A percentile compares a stretch with the other conserved stretches of the same genome.
phyloP scores from a whole-genome alignment of 345 rosid species.

The Populus pruinosa region DNA sequence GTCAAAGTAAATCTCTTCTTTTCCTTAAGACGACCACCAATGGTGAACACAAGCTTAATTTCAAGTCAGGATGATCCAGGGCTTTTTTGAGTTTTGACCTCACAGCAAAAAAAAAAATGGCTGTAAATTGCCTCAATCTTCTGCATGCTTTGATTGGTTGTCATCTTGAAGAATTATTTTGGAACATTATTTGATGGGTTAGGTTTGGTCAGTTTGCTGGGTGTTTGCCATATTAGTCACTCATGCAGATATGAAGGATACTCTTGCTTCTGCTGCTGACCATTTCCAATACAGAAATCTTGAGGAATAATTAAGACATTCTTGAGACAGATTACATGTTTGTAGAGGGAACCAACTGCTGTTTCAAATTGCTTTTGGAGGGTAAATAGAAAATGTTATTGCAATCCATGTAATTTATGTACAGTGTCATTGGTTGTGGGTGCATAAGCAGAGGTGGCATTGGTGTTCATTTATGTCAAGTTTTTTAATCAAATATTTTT shows the following conservation, averaged over 20 bases:
- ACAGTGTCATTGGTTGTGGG: slow-evolving; percentile 21
- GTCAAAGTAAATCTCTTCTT: slow-evolving; percentile 9
- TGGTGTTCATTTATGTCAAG: not conserved
- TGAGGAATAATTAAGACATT: slow-evolving; percentile 24
- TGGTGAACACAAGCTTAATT: slow-evolving; percentile 18
- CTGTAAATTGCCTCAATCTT: not conserved
- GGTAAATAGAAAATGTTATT: slow-evolving; percentile 22
- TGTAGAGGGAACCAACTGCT: slow-evolving; percentile 35
- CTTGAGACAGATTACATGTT: slow-evolving; percentile 22
- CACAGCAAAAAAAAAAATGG: not conserved
- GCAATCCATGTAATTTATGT: slow-evolving; percentile 39
- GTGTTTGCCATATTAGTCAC: slow-evolving; percentile 3
- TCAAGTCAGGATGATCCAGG: slow-evolving; percentile 3
- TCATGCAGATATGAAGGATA: slow-evolving; percentile 6
- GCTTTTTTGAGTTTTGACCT: slow-evolving; percentile 11
- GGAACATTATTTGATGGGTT: slow-evolving; percentile 24
- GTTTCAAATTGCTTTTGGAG: slow-evolving; percentile 22
- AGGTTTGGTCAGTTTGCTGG: slow-evolving; percentile 20
- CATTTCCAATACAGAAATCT: slow-evolving; percentile 11
- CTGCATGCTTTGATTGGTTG: slow-evolving; percentile 16
- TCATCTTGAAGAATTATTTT: slow-evolving; percentile 30
- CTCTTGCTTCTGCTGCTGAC: slow-evolving; percentile 20
- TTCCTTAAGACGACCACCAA: slow-evolving; percentile 13
- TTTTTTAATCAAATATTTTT: not conserved
- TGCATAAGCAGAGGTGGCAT: slow-evolving; percentile 14